A percentile compares a stretch with the other conserved stretches of the same genome.
phyloP scores from a whole-genome alignment of 2,329 filamentous ascomycete genomes.

The Alternaria viburni region DNA sequence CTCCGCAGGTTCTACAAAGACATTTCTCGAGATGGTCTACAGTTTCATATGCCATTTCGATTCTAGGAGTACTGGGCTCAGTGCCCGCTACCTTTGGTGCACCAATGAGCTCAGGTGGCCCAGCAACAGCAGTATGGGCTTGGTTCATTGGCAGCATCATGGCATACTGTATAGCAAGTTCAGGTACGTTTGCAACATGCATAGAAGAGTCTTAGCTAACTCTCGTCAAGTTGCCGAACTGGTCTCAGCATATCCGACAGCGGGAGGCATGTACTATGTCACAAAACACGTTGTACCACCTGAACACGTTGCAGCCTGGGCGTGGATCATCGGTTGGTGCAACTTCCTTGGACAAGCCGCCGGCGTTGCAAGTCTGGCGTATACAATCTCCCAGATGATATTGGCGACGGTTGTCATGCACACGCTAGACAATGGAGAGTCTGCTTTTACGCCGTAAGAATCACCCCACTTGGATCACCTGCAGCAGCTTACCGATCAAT shows the following conservation, averaged over 20 bases:
- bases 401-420: slow-evolving; percentile 68
- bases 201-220: not conserved
- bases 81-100: slow-evolving; percentile 68
- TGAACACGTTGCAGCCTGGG: slow-evolving; percentile 66
- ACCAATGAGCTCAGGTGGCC: slow-evolving; percentile 65
- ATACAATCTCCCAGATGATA: slow-evolving; percentile 69
- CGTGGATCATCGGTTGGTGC: slow-evolving; percentile 72
- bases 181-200: slow-evolving; percentile 47
- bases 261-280: slow-evolving; percentile 72
- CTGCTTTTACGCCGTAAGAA: slow-evolving; percentile 64
- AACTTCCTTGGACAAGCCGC: slow-evolving; percentile 70
- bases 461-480: not conserved
- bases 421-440: slow-evolving; percentile 59
- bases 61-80: slow-evolving; percentile 69
- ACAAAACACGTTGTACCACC: slow-evolving; percentile 69
- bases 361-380: slow-evolving; percentile 67
- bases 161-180: slow-evolving; percentile 69
- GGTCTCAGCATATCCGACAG: slow-evolving; percentile 70
- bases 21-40: slow-evolving; percentile 73
- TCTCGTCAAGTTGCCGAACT: slow-evolving; percentile 62
- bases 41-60: slow-evolving; percentile 70
- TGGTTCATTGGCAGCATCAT: slow-evolving; percentile 70
- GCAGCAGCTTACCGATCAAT: slow-evolving; percentile 11
- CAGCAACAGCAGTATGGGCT: slow-evolving; percentile 69
- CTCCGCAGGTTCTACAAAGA: slow-evolving; percentile 61